phyloP scores from a whole-genome alignment of 2,329 filamentous ascomycete genomes.

The Aspergillus sp. region DNA sequence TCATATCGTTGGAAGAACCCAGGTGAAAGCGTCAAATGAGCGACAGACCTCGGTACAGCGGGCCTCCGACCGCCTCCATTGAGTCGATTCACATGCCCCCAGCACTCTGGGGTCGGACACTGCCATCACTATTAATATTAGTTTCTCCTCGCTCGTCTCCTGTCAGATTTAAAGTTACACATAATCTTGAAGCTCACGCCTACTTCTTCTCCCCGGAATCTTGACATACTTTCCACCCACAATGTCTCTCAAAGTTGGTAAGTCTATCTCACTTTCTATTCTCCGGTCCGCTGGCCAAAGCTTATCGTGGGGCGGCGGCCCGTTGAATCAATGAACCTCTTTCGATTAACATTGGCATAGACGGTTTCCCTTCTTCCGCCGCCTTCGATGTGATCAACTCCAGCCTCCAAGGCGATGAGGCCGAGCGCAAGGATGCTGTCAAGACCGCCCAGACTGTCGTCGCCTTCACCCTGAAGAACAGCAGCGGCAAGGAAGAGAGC shows the following conservation, averaged over 20 bases:
- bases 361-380: constrained; percentile 83
- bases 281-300: constrained; percentile 12
- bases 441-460: constrained; percentile 88
- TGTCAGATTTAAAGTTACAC: constrained; percentile 15
- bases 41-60: constrained; percentile 25
- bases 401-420: constrained; percentile 69
- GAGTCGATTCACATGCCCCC: constrained; percentile 28
- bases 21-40: neutral
- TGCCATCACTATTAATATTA: constrained; percentile 29
- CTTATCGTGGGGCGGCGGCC: neutral
- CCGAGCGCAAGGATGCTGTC: constrained; percentile 83
- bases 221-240: constrained; percentile 31
- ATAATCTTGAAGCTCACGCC: constrained; percentile 9
- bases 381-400: constrained; percentile 88
- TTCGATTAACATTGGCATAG: constrained; percentile 46
- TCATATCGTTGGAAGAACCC: neutral
- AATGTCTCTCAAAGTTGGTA: constrained; percentile 78
- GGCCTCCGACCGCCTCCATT: constrained; percentile 22
- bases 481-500: constrained; percentile 74
- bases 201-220: constrained; percentile 2
- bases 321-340: too few relatives aligned
- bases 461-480: constrained; percentile 91
- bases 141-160: constrained; percentile 11
- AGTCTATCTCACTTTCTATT: constrained; percentile 28
- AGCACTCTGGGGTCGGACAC: constrained; percentile 30